A percentile compares a stretch with the other conserved stretches of the same genome.
phyloP scores from a whole-genome alignment of 73 alveolate genomes.

The Paramecium bursaria region DNA sequence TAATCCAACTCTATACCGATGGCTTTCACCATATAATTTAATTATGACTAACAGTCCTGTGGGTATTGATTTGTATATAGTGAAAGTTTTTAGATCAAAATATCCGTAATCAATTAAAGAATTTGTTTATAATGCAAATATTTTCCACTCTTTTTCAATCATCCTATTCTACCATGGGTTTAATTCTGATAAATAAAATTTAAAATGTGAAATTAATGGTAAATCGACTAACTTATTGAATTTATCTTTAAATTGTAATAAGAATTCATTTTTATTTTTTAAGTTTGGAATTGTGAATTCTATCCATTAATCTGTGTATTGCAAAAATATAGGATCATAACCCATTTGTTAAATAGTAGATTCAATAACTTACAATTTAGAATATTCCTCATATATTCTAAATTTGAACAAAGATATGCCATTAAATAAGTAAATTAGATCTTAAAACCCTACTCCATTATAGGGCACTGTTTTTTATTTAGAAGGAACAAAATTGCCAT shows the following conservation, averaged over 20 bases:
- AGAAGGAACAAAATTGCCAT: constrained; percentile 4
- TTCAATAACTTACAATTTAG: not conserved
- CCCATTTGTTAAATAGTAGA: not conserved
- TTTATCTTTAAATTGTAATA: not conserved
- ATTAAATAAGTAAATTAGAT: constrained; percentile 13
- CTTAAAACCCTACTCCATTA: constrained; percentile 22
- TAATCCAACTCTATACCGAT: constrained; percentile 8
- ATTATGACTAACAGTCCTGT: not conserved
- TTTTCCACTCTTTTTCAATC: constrained; percentile 55
- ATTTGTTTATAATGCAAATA: constrained; percentile 25
- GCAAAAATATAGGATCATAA: not conserved
- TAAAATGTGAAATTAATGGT: constrained; percentile 46
- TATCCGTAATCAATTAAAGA: not conserved
- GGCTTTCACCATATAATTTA: constrained; percentile 56
- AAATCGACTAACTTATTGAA: not conserved
- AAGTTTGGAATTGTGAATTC: constrained; percentile 54
- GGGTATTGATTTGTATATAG: constrained; percentile 17
- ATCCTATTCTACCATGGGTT: constrained; percentile 45
- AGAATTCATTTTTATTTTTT: constrained; percentile 9
- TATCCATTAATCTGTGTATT: not conserved
- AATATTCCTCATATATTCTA: not conserved
- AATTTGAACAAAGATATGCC: constrained; percentile 12
- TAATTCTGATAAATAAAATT: constrained; percentile 23
- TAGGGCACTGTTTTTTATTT: constrained; percentile 7
- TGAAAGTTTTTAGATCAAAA: not conserved